Conservation (phyloP, 345 rosid genomes). For the Kernera saxatilis region DNA sequence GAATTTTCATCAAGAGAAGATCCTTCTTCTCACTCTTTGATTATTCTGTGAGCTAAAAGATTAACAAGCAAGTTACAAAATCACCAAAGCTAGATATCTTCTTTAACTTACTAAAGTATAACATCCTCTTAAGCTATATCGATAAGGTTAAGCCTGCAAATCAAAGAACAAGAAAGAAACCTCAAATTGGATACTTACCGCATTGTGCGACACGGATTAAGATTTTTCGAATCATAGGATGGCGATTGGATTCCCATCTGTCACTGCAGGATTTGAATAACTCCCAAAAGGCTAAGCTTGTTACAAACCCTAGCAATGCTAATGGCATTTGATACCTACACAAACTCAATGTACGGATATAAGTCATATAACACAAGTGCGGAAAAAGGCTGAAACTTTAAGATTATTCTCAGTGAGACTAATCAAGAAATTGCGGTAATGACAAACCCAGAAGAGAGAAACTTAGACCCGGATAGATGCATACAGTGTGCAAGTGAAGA, state of each 20-base stretch:
- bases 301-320: not conserved
- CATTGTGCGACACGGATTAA: not conserved
- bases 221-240: not conserved
- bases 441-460: not conserved
- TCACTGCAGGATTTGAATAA: not conserved
- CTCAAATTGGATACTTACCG: not conserved
- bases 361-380: too few relatives aligned
- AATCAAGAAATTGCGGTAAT: not conserved
- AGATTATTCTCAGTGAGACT: not conserved
- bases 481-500: slow-evolving; percentile 79
- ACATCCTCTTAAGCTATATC: not conserved
- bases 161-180: too few relatives aligned
- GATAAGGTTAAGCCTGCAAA: not conserved
- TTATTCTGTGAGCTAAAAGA: too few relatives aligned
- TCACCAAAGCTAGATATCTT: too few relatives aligned
- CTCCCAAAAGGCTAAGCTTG: not conserved
- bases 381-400: too few relatives aligned
- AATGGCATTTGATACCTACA: too few relatives aligned
- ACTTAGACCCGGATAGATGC: not conserved
- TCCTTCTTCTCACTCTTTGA: too few relatives aligned
- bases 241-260: not conserved
- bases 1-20: not conserved
- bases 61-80: too few relatives aligned
- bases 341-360: too few relatives aligned
- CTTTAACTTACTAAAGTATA: too few relatives aligned